Evolutionary conservation across 148 eudicot species (phyloP), one percentile per base, ranked within the genome.

Genomic region (Beta vulgaris): DNA sequence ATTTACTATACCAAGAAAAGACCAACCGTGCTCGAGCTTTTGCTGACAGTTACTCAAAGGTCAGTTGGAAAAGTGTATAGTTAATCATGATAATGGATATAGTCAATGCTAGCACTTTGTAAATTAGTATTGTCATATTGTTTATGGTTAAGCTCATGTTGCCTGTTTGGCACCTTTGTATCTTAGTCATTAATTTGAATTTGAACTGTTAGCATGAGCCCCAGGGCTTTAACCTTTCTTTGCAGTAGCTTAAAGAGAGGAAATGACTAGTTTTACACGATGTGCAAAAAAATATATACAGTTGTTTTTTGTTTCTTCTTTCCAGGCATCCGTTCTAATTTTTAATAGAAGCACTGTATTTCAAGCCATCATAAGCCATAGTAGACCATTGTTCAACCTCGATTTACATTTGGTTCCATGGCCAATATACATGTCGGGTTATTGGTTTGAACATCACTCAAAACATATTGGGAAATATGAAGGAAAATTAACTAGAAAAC

Each of bases 11-110:
- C 80, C 82, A 84, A 49, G 96, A 92, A 78, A 91, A 91, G 74
- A 74, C 86, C 76, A 90, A 94, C 68, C 92, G 97, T 35, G 88
- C 89, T 26, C 96, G 97, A 65, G 91, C 97, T 72, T 91, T 92
- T 86, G 91, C 98, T 13, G 98, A 91, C 86, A 91, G 92, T 80
- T 94, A 86, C 87, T 94, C 98, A 46, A 94, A 94, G 97, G 98
- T 94, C 57, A 73, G 88, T 82, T 37, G 16, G 60, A 43, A 28
- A 62, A 62, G 53, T 68, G 5, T 32, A 18, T 54, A 15, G 9
- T 37, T 51, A 40, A 40, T 34, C 29, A 39, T 28, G 16, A 12
- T 25, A n/a, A 44, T 61, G 25, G 54, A 26, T 48, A 2, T 43
- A 3, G 55, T 69, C 39, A 29, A 0, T 19, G 53, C 10, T 63